Conservation (phyloP, 176 grass and related monocot genomes). For the Hordeum marinum region DNA sequence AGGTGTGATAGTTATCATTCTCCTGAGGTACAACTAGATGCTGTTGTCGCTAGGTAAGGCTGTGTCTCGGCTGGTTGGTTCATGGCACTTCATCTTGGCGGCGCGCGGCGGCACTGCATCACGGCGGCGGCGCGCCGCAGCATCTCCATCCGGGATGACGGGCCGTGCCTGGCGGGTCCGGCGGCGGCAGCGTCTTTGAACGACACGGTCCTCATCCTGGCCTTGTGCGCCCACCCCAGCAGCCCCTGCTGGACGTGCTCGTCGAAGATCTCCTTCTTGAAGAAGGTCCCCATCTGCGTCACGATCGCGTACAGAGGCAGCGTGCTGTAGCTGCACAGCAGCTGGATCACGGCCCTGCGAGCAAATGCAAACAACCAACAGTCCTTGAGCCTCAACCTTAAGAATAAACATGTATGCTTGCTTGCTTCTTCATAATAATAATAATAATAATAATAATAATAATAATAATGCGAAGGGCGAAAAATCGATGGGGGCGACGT, state of each 20-base stretch:
- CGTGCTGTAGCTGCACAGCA: slow-evolving; percentile 91
- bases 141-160: background rate
- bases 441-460: too few species aligned
- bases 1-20: background rate
- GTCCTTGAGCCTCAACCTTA: background rate
- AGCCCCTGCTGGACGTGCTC: slow-evolving; percentile 77
- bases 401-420: background rate
- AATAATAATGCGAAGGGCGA: background rate
- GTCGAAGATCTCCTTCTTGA: slow-evolving; percentile 82
- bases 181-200: background rate
- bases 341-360: slow-evolving; percentile 61
- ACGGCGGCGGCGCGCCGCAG: background rate
- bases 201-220: background rate
- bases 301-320: slow-evolving; percentile 89
- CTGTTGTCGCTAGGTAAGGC: background rate
- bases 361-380: background rate
- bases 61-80: background rate
- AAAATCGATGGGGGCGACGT: background rate
- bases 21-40: background rate
- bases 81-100: background rate
- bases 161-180: background rate
- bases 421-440: background rate
- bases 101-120: background rate
- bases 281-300: slow-evolving; percentile 86
- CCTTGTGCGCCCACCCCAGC: slow-evolving; percentile 57